These are phyloP conservation scores for Phoenix dactylifera DNA, from an alignment of 176 grass and related monocot genomes.

Conservation along the genomic window DNA sequence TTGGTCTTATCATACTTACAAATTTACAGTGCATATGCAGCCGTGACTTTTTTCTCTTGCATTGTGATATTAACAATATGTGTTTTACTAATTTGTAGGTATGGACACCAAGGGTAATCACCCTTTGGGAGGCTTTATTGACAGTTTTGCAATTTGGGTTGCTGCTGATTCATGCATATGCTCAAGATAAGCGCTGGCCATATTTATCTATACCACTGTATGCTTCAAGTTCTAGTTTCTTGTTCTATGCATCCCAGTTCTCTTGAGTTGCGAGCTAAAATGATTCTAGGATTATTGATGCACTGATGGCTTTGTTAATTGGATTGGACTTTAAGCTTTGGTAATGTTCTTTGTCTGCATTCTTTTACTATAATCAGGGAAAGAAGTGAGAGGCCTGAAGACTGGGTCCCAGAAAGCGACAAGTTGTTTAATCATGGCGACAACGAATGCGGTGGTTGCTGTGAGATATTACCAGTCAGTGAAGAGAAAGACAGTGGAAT, in stretches of 20 bases:
- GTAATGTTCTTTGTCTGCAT: background rate
- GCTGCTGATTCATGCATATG: constrained; percentile 80
- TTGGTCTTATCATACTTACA: too few relatives aligned
- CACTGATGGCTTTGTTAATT: background rate
- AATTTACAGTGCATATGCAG: too few relatives aligned
- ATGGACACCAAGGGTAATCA: constrained; percentile 78
- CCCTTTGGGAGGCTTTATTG: constrained; percentile 68
- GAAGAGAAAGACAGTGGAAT: constrained; percentile 18
- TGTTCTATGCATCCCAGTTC: too few relatives aligned
- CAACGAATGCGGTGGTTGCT: constrained; percentile 17
- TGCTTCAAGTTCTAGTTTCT: constrained; percentile 6
- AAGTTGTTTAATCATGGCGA: constrained; percentile 7
- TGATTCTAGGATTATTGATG: too few relatives aligned
- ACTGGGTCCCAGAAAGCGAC: constrained; percentile 64
- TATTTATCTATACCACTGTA: constrained; percentile 85
- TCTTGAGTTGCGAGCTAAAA: too few relatives aligned
- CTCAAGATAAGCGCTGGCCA: constrained; percentile 84
- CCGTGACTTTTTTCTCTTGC: too few relatives aligned
- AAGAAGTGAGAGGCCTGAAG: constrained; percentile 74
- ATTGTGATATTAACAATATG: too few relatives aligned
- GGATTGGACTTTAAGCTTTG: background rate
- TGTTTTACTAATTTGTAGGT: constrained; percentile 28
- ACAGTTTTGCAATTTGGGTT: constrained; percentile 85
- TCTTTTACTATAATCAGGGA: constrained; percentile 28
- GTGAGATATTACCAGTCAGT: constrained; percentile 18